These are phyloP conservation scores for Aphanocladium album DNA, from an alignment of 2,329 filamentous ascomycete species.

Conservation along the genomic window DNA sequence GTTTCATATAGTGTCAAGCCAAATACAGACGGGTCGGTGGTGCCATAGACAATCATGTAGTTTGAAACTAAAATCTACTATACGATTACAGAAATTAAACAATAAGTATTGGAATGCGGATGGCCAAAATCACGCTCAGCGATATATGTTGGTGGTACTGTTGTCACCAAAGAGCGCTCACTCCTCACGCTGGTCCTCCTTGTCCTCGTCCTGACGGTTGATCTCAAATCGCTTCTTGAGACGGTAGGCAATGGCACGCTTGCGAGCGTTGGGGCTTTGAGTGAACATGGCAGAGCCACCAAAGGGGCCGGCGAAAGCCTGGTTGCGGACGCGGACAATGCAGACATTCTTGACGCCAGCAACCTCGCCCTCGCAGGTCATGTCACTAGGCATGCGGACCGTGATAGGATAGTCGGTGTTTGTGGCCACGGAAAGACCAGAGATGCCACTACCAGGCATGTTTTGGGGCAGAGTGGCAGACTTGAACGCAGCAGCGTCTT, in stretches of 20 bases:
- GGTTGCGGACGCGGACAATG: conserved; percentile 56
- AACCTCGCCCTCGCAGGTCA: conserved; percentile 35
- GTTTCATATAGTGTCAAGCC: too few species aligned
- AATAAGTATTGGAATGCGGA: not conserved
- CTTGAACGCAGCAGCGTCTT: conserved; percentile 52
- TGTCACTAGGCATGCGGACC: conserved; percentile 56
- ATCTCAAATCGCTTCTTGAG: conserved; percentile 11
- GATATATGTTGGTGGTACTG: not conserved
- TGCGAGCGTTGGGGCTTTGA: conserved; percentile 48
- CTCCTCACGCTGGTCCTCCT: too few species aligned
- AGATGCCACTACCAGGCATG: conserved; percentile 49
- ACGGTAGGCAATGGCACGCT: conserved; percentile 49
- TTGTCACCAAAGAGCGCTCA: not conserved
- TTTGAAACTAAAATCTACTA: not conserved
- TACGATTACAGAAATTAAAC: not conserved
- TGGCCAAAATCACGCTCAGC: too few species aligned
- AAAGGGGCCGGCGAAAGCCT: conserved; percentile 55
- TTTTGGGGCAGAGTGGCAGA: conserved; percentile 50
- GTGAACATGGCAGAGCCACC: conserved; percentile 59
- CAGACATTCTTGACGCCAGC: conserved; percentile 37
- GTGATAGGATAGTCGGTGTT: conserved; percentile 57
- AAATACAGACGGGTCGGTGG: too few species aligned
- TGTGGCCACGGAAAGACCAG: conserved; percentile 48
- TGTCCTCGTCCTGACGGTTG: too few species aligned
- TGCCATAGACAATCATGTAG: not conserved